Conservation (phyloP, 495 filamentous ascomycete genomes). For the Annulohypoxylon nitens region DNA sequence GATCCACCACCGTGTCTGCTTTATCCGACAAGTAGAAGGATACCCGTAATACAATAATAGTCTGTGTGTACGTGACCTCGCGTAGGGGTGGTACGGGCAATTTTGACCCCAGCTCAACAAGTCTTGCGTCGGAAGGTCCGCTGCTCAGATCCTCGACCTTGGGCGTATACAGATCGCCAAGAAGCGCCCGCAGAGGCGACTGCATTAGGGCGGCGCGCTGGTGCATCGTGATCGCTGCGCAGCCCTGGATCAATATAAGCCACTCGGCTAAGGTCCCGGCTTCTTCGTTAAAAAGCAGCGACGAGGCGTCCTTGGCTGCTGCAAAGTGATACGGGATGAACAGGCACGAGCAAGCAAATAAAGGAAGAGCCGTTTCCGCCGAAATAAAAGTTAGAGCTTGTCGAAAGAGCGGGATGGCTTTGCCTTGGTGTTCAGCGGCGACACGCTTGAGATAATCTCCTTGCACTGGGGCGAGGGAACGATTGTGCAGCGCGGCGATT, state of each 20-base stretch:
- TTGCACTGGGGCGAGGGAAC: slow-evolving; percentile 12
- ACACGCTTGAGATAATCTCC: slow-evolving; percentile 14
- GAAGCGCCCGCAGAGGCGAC: slow-evolving; percentile 33
- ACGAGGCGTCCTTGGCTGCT: slow-evolving; percentile 34
- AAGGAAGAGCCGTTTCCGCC: slow-evolving; percentile 28
- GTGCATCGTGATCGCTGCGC: slow-evolving; percentile 33
- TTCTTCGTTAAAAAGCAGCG: slow-evolving; percentile 44
- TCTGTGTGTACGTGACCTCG: slow-evolving; percentile 13
- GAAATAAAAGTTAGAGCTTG: slow-evolving; percentile 32
- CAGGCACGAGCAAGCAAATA: slow-evolving; percentile 47
- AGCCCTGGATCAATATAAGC: slow-evolving; percentile 44
- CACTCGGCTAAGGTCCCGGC: slow-evolving; percentile 42
- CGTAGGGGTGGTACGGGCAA: slow-evolving; percentile 23
- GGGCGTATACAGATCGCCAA: slow-evolving; percentile 24
- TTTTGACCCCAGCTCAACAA: neutral
- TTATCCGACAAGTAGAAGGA: slow-evolving; percentile 38
- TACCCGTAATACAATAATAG: slow-evolving; percentile 29
- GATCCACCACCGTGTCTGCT: slow-evolving; percentile 28
- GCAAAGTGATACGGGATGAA: slow-evolving; percentile 47
- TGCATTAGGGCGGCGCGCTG: slow-evolving; percentile 21
- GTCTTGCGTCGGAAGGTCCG: slow-evolving; percentile 31
- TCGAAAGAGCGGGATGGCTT: slow-evolving; percentile 44
- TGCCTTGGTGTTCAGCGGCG: slow-evolving; percentile 42
- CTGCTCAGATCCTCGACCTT: slow-evolving; percentile 15
- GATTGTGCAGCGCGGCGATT: slow-evolving; percentile 38